Evolutionary conservation across 2,329 filamentous ascomycete genomes (phyloP).

Genomic region (Fusarium concolor): DNA sequence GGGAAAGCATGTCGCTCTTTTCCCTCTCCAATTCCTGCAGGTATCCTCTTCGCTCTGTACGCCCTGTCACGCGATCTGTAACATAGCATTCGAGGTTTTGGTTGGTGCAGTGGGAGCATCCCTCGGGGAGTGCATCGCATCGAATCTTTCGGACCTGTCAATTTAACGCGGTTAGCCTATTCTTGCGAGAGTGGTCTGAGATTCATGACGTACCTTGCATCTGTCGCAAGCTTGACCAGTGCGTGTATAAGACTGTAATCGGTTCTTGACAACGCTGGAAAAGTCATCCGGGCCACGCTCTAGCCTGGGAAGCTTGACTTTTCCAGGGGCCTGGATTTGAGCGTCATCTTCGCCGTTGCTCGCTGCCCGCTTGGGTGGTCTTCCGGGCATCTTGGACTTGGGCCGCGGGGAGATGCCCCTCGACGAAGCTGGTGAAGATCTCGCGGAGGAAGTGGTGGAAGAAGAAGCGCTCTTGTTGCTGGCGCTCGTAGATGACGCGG

Average conservation of each 20-base stretch:
- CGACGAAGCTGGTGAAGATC: conserved; percentile 31
- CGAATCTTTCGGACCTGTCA: conserved; percentile 83
- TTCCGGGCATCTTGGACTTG: conserved; percentile 42
- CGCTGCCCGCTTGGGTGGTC: conserved; percentile 41
- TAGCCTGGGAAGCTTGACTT: conserved; percentile 62
- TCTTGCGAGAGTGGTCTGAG: background rate
- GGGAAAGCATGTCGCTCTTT: conserved; percentile 73
- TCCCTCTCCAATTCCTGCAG: conserved; percentile 81
- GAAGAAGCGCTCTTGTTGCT: conserved; percentile 23
- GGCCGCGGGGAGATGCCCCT: conserved; percentile 36
- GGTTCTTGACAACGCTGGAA: conserved; percentile 66
- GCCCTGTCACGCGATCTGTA: conserved; percentile 87
- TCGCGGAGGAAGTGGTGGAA: conserved; percentile 20
- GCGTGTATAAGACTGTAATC: conserved; percentile 66
- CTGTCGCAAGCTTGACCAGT: conserved; percentile 91
- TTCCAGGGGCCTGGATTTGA: conserved; percentile 47
- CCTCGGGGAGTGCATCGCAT: conserved; percentile 83
- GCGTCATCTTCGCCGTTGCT: conserved; percentile 49
- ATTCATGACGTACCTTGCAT: conserved; percentile 74
- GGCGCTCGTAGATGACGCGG: conserved; percentile 22
- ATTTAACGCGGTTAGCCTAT: conserved; percentile 22
- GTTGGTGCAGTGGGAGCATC: conserved; percentile 83
- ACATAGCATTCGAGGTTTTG: conserved; percentile 83
- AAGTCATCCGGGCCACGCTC: conserved; percentile 64
- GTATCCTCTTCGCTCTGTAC: conserved; percentile 82